Percentiles rank a stretch among this genome's conserved stretches.
These are phyloP conservation scores for Bothriochloa decipiens DNA, from an alignment of 176 grass and related monocot genomes.

Conservation along the genomic window DNA sequence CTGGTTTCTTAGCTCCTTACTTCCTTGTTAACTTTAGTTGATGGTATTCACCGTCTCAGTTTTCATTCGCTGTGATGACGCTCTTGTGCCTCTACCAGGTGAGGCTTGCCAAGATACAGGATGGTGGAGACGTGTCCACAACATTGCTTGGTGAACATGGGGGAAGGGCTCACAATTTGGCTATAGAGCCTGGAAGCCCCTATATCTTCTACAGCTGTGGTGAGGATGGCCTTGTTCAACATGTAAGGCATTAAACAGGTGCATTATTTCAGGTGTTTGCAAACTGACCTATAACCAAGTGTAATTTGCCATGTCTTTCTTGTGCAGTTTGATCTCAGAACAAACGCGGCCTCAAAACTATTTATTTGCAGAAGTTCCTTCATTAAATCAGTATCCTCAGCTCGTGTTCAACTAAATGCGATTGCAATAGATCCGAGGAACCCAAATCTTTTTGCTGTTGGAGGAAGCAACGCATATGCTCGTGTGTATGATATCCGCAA, in stretches of 20 bases:
- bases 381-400: constrained; percentile 41
- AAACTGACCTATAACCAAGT: constrained; percentile 21
- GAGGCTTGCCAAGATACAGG: constrained; percentile 63
- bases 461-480: constrained; percentile 74
- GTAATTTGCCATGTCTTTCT: constrained; percentile 27
- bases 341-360: constrained; percentile 61
- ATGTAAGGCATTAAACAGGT: constrained; percentile 52
- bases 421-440: constrained; percentile 77
- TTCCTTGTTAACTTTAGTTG: constrained; percentile 4
- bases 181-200: constrained; percentile 78
- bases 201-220: constrained; percentile 91
- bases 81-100: constrained; percentile 49
- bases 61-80: background rate
- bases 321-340: constrained; percentile 90
- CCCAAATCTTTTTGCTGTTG: constrained; percentile 82
- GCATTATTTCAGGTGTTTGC: constrained; percentile 18
- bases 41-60: background rate
- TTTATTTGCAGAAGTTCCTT: constrained; percentile 57
- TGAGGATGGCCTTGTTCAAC: constrained; percentile 90
- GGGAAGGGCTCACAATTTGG: constrained; percentile 79
- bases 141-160: constrained; percentile 70
- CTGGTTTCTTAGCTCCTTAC: constrained; percentile 20
- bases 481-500: constrained; percentile 89
- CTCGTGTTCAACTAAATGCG: constrained; percentile 59
- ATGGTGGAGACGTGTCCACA: constrained; percentile 64